Evolutionary conservation across 805 yeast genomes (phyloP).

Genomic region (Candida silvicultrix): DNA sequence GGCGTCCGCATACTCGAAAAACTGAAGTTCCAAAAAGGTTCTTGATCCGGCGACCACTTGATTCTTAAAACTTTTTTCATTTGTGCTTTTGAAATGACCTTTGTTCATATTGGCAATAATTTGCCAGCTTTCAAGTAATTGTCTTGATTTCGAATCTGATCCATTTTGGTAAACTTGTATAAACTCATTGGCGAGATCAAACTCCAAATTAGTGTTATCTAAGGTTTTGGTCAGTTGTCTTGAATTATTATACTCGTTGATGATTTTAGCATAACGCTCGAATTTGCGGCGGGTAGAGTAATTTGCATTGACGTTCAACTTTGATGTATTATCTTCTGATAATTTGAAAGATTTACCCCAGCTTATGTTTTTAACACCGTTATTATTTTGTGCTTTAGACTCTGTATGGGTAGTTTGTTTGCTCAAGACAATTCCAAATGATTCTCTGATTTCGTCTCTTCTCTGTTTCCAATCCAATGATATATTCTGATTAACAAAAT

Average conservation of each 20-base stretch:
- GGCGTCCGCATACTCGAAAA: constrained; percentile 65
- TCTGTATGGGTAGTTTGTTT: constrained; percentile 12
- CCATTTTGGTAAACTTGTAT: constrained; percentile 52
- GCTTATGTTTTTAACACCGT: constrained; percentile 6
- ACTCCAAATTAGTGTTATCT: constrained; percentile 24
- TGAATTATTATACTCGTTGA: constrained; percentile 64
- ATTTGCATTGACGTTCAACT: constrained; percentile 37
- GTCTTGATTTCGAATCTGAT: constrained; percentile 60
- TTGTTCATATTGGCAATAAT: constrained; percentile 41
- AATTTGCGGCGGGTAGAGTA: constrained; percentile 45
- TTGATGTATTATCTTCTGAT: constrained; percentile 26
- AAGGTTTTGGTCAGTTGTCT: constrained; percentile 38
- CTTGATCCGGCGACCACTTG: constrained; percentile 50
- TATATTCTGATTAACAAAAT: constrained; percentile 63
- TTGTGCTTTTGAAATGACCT: constrained; percentile 14
- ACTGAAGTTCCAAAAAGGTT: constrained; percentile 66
- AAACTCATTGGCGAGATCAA: constrained; percentile 54
- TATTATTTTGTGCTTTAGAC: constrained; percentile 9
- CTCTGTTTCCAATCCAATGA: constrained; percentile 80
- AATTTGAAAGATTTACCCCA: constrained; percentile 28
- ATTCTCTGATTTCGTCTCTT: constrained; percentile 65
- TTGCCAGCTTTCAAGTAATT: constrained; percentile 69
- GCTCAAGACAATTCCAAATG: constrained; percentile 52
- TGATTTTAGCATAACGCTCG: constrained; percentile 67
- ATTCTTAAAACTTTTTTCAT: constrained; percentile 17